Evolutionary conservation across 192 early-diverging fungal species (phyloP), one percentile per base, ranked within the genome.

Genomic region (Linnemannia hyalina): DNA sequence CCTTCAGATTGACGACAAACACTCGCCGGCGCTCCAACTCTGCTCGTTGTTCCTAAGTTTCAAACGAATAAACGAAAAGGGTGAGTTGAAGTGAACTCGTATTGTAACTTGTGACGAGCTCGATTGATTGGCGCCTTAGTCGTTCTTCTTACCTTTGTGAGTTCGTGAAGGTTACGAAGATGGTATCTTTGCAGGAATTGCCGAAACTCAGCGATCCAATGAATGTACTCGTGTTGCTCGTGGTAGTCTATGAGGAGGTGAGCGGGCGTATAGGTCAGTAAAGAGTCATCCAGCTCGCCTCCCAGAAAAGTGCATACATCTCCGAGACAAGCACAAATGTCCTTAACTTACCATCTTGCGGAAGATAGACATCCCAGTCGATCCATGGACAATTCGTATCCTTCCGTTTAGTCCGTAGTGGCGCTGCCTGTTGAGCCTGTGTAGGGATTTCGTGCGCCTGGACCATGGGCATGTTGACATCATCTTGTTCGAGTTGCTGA

Each of bases 311-410:
- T 52, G 5, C 49, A 52, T 22, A 0, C 5, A 16, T 18, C 18
- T 18, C 16, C 49, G 15, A 20, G 46, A 47, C 6, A 49, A 73
- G 2, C 5, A 52, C 60, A 73, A 35, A 0, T 18, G 49, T 9
- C 47, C 23, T n/a, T 44, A 6, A 5, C 8, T 57, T 83, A 85
- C 83, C 78, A 29, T 86, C 70, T n/a, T 57, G 72, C 4, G 84
- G 79, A 38, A 86, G 41, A 69, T 81, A 86, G 0, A 81, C 47
- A 68, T 86, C 84, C 84, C 84, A 86, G 41, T 81, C 79, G 0
- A 76, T 73, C 72, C 74, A 86, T 10, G 84, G 84, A 36, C 84
- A 86, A 42, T 78, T 73, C 6, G 35, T 40, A 26, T 15, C 11
- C 52, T 72, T 74, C 13, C 29, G n/a, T 55, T 75, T 68, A 41